A percentile compares a stretch with the other conserved stretches of the same genome.
Conservation (phyloP, 1,284 basidiomycete species). For the Cutaneotrichosporon sp. region DNA sequence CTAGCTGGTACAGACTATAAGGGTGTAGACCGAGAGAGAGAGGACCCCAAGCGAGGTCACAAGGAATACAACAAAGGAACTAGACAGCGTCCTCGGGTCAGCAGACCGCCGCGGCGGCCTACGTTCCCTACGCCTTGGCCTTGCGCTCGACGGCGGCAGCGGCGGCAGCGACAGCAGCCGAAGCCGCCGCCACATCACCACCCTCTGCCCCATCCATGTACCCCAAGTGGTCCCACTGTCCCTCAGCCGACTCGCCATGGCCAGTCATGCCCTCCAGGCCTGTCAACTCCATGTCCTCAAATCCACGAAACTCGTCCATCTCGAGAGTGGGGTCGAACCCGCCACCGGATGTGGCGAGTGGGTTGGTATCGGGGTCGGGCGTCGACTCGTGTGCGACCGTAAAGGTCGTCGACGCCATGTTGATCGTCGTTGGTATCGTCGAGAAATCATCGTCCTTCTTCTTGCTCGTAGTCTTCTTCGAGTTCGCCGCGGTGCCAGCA, state of each 20-base stretch:
- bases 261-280: constrained; percentile 36
- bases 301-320: constrained; percentile 39
- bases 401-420: constrained; percentile 19
- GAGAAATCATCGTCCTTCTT: constrained; percentile 2
- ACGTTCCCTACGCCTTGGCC: constrained; percentile 3
- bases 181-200: constrained; percentile 8
- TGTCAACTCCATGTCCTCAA: constrained; percentile 43
- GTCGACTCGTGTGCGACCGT: constrained; percentile 20
- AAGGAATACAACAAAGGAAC: neutral
- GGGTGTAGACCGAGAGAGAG: neutral
- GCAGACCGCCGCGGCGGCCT: neutral
- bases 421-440: constrained; percentile 5
- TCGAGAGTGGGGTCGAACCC: constrained; percentile 27
- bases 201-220: constrained; percentile 17
- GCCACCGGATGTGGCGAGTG: constrained; percentile 1
- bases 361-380: constrained; percentile 16
- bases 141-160: constrained; percentile 5
- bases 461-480: neutral
- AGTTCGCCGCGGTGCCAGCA: constrained; percentile 8
- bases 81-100: neutral
- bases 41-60: neutral
- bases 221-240: constrained; percentile 37
- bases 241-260: constrained; percentile 25
- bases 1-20: neutral
- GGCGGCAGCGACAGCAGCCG: constrained; percentile 4